These are phyloP conservation scores for Saccharomyces hybrid DNA, from an alignment of 1,139 yeast genomes.

Conservation along the genomic window DNA sequence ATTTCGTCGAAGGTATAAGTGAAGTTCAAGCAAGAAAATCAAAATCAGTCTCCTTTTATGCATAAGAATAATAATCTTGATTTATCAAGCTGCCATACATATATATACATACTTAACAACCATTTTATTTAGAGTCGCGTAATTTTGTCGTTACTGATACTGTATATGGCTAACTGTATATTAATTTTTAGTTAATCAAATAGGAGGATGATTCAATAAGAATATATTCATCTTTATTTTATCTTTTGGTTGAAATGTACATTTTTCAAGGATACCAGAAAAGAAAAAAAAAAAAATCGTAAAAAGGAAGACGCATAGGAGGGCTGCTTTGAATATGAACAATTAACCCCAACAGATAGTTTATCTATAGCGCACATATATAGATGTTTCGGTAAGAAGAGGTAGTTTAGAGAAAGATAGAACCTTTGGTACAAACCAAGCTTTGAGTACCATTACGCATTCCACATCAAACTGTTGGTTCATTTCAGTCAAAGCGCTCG, in stretches of 20 bases:
- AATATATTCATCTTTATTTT: not conserved
- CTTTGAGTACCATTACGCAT: not conserved
- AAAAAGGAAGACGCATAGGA: not conserved
- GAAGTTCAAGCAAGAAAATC: slow-evolving; percentile 98
- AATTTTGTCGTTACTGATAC: not conserved
- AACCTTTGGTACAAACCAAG: not conserved
- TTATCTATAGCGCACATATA: not conserved
- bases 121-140: not conserved
- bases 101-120: not conserved
- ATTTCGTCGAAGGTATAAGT: slow-evolving; percentile 94
- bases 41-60: slow-evolving; percentile 92
- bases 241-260: not conserved
- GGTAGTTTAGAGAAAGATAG: not conserved
- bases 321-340: not conserved
- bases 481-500: not conserved
- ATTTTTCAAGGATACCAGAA: not conserved
- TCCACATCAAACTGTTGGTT: not conserved
- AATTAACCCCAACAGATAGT: not conserved
- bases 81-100: slow-evolving; percentile 2
- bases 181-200: not conserved
- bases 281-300: not conserved
- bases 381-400: not conserved
- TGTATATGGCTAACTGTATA: not conserved
- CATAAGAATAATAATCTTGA: slow-evolving; percentile 36
- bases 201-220: not conserved